Base-by-base conservation (phyloP, 2,329 filamentous ascomycete genomes). In the Trichoderma sp. region DNA sequence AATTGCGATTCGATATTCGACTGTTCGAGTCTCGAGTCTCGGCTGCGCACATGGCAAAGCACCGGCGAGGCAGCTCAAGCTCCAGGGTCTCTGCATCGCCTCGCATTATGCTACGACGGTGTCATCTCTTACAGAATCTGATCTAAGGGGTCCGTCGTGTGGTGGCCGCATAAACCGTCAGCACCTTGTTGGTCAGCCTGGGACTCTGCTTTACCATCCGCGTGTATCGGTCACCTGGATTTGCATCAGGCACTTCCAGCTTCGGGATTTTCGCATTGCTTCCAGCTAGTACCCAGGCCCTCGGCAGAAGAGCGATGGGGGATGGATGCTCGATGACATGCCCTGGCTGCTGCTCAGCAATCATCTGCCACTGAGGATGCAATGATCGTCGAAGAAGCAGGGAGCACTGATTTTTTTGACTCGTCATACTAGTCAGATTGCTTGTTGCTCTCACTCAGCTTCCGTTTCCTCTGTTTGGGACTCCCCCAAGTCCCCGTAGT, bases 241-340 rank as follows among this genome's bases (percentile, higher is more conserved):
- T 10, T 64, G 62, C 54, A 58, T 59, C 62, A 64, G 54, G 61
- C 52, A 45, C 15, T 55, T 21, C 60, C 60, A 45, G 60, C 34
- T 39, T 41, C 41, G 34, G 60, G 39, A 47, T 26, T 47, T 63
- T 15, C 30, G 39, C 28, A n/a, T n/a, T 19, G 17, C 39, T 56
- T 58, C 50, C 58, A 66, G 58, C 64, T 66, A 45, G 21, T 24
- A 24, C 21, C 61, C 51, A 51, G 51, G 5, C 28, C 12, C 21
- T 41, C 10, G 47, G 58, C 15, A 45, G 7, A 19, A 39, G 45
- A 60, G 30, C 44, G 26, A 24, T 9, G 34, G 28, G 21, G 14
- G 30, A 17, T 15, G 54, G 34, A n/a, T 39, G 19, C 24, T 45
- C 26, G 41, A 24, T 45, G 21, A 17, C 45, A 24, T 19, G 28